Base-by-base conservation (phyloP, 768 basidiomycete genomes). In the Kwoniella europaea region DNA sequence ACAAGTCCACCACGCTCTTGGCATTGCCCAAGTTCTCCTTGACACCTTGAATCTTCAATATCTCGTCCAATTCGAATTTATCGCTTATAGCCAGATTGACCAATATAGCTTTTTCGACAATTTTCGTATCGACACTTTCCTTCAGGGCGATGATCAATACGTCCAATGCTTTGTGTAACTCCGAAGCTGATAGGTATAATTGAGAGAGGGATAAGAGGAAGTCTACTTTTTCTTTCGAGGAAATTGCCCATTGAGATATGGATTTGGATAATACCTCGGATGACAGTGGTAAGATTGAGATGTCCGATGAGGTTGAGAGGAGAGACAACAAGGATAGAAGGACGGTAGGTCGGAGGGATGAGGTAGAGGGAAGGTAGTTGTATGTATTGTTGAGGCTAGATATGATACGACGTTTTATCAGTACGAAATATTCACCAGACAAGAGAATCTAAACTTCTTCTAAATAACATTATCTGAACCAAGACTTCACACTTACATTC, bases 371-470 rank as follows among this genome's bases (percentile, higher is more conserved):
- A 4, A 82, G 75, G 62, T 69, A 77, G 76, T 83, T 83, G 79
- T 83, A 83, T 53, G 79, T 76, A 69, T 83, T 80, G 74, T 77
- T 80, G 53, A 83, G 72, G 56, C 82, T 83, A 58, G 12, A 9
- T 27, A 24, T 41, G 46, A 50, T 50, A 18, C 12, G 12, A 50
- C 18, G 18, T 35, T 35, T 35, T 35, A 35, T 35, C 35, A 35
- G 35, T 35, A 35, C 5, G 35, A 35, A 35, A 22, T 16, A 16
- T 53, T 18, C 52, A 53, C 20, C 12, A 53, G 16, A 53, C 10
- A 22, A 18, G 18, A 53, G 52, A 16, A 53, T 53, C 20, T 53
- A 16, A 53, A 16, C 52, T 53, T 53, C 16, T 53, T 53, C 52
- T 22, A 53, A 53, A 22, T 35, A 35, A 35, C 35, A 35, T 16